Percentiles rank a stretch among this genome's conserved stretches.
Conservation (phyloP, 2,329 filamentous ascomycete species). For the Neonectria sp. region DNA sequence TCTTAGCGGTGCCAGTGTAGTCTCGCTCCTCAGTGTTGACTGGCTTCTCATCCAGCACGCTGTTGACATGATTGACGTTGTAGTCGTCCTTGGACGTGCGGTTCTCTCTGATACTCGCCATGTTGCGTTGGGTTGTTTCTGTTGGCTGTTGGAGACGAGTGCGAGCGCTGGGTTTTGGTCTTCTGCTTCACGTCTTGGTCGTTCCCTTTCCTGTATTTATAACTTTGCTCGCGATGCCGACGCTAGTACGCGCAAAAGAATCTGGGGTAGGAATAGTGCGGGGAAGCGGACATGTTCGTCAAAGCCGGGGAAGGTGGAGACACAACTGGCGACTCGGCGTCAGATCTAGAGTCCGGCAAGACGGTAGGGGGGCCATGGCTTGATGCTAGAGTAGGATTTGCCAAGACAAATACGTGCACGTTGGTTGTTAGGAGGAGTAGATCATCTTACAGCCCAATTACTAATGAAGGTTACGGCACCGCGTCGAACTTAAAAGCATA, state of each 20-base stretch:
- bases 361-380: not conserved
- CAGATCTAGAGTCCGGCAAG: slow-evolving; percentile 38
- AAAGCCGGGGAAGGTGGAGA: slow-evolving; percentile 33
- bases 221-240: slow-evolving; percentile 13
- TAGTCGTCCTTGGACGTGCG: slow-evolving; percentile 33
- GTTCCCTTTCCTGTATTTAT: slow-evolving; percentile 11
- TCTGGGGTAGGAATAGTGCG: slow-evolving; percentile 31
- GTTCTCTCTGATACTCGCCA: slow-evolving; percentile 21
- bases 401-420: not conserved
- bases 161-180: not conserved
- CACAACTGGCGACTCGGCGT: slow-evolving; percentile 26
- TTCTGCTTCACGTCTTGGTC: not conserved
- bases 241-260: slow-evolving; percentile 32
- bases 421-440: not conserved
- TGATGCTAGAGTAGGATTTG: slow-evolving; percentile 6
- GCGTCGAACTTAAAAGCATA: not conserved
- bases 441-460: not conserved
- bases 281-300: slow-evolving; percentile 26
- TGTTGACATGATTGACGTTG: slow-evolving; percentile 42
- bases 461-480: not conserved
- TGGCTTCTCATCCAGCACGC: slow-evolving; percentile 44
- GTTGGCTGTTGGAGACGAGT: not conserved
- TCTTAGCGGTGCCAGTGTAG: slow-evolving; percentile 56
- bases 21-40: slow-evolving; percentile 44
- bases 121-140: slow-evolving; percentile 17